Percentiles rank a stretch among this genome's conserved stretches.
phyloP scores from a whole-genome alignment of 805 yeast genomes.

The Ogataea wickerhamii region DNA sequence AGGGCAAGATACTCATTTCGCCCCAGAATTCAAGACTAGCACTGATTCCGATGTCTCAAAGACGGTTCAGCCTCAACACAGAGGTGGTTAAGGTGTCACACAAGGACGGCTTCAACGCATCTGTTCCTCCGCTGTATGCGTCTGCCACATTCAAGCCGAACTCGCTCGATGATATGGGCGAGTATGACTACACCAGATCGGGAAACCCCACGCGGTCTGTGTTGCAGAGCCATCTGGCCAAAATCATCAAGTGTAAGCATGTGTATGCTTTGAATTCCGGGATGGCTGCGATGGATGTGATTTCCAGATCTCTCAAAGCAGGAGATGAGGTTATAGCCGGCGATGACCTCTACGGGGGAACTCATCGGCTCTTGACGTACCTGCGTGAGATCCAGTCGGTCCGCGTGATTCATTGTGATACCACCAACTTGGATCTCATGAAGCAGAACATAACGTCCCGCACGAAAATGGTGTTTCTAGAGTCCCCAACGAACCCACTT shows the following conservation, averaged over 20 bases:
- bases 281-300: slow-evolving; percentile 89
- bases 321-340: slow-evolving; percentile 95
- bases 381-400: slow-evolving; percentile 61
- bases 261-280: slow-evolving; percentile 86
- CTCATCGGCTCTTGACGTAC: slow-evolving; percentile 78
- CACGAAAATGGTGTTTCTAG: slow-evolving; percentile 80
- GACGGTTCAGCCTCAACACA: slow-evolving; percentile 57
- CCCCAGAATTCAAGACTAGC: no score
- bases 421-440: slow-evolving; percentile 66
- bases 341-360: slow-evolving; percentile 92
- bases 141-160: slow-evolving; percentile 92
- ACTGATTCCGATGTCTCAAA: slow-evolving; percentile 24
- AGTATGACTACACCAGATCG: slow-evolving; percentile 82
- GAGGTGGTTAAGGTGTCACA: slow-evolving; percentile 61
- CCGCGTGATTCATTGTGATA: slow-evolving; percentile 72
- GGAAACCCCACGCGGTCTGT: slow-evolving; percentile 92
- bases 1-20: no score
- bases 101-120: slow-evolving; percentile 70
- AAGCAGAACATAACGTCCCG: slow-evolving; percentile 48
- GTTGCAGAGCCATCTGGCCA: slow-evolving; percentile 72
- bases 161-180: slow-evolving; percentile 69
- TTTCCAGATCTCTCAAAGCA: slow-evolving; percentile 67
- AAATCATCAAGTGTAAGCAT: slow-evolving; percentile 72
- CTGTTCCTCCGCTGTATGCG: slow-evolving; percentile 86
- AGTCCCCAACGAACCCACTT: slow-evolving; percentile 91